phyloP scores from a whole-genome alignment of 108 stramenopile genomes.

The Thalassiosira profunda region DNA sequence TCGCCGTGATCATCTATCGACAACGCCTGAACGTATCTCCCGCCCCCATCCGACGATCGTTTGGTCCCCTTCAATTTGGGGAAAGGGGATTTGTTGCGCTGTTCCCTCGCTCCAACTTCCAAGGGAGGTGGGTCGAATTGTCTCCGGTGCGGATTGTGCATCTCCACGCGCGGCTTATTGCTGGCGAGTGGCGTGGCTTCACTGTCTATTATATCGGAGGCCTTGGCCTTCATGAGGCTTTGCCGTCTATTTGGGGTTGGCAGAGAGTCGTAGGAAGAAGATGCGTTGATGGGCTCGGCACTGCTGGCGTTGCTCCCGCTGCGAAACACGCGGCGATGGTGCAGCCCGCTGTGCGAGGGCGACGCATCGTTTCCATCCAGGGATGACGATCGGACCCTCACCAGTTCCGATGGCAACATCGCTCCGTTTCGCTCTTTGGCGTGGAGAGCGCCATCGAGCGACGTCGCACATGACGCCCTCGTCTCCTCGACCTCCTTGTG shows the following conservation, averaged over 20 bases:
- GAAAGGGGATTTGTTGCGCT: too few relatives aligned
- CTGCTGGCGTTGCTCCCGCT: not conserved
- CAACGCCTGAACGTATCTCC: slow-evolving; percentile 24
- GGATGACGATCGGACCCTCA: too few relatives aligned
- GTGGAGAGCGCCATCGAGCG: not conserved
- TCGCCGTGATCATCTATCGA: slow-evolving; percentile 22
- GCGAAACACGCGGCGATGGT: slow-evolving; percentile 3
- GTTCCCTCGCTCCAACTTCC: too few relatives aligned
- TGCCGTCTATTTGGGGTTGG: slow-evolving; percentile 3
- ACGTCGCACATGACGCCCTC: not conserved
- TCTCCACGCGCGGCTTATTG: too few relatives aligned
- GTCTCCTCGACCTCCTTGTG: not conserved
- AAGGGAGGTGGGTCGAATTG: too few relatives aligned
- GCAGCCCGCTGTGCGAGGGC: not conserved
- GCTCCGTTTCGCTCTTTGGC: not conserved
- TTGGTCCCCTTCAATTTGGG: slow-evolving; percentile 11
- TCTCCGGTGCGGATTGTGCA: too few relatives aligned
- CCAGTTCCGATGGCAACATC: too few relatives aligned
- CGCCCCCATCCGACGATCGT: not conserved
- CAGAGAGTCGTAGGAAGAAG: too few relatives aligned
- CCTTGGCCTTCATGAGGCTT: not conserved
- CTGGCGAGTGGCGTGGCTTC: too few relatives aligned
- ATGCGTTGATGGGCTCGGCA: not conserved
- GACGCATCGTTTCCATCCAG: too few relatives aligned
- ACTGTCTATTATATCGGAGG: too few relatives aligned